Conservation (phyloP, 768 basidiomycete genomes). For the Boletus subparvulus region DNA sequence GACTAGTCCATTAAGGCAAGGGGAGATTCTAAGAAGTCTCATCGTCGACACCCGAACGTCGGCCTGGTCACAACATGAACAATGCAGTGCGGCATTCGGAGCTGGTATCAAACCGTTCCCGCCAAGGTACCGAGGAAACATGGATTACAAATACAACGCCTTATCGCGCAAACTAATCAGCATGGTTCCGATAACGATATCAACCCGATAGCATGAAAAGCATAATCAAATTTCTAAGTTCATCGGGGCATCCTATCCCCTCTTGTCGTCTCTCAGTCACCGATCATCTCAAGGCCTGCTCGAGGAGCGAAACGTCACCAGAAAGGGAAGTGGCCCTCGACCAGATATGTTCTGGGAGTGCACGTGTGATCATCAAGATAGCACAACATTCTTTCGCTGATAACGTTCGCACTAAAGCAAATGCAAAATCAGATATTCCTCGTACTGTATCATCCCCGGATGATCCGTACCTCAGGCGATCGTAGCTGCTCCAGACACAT, state of each 20-base stretch:
- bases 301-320: conserved; percentile 5
- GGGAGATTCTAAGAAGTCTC: conserved; percentile 1
- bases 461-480: conserved; percentile 31
- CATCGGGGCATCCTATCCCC: not conserved
- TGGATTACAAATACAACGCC: conserved; percentile 2
- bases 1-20: not conserved
- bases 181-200: not conserved
- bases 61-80: not conserved
- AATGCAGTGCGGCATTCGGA: not conserved
- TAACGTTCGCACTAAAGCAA: conserved; percentile 24
- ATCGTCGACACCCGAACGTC: not conserved
- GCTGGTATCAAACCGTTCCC: conserved; percentile 1
- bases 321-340: conserved; percentile 16
- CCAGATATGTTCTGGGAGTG: conserved; percentile 4
- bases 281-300: conserved; percentile 13
- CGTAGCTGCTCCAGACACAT: conserved; percentile 4
- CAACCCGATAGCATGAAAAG: not conserved
- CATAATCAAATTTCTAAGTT: not conserved
- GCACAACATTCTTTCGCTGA: conserved; percentile 15
- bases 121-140: conserved; percentile 7
- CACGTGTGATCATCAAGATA: conserved; percentile 28
- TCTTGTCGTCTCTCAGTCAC: not conserved
- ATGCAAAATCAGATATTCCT: conserved; percentile 23
- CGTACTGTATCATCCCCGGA: conserved; percentile 19
- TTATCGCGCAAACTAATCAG: conserved; percentile 1